Percentiles rank a stretch among this genome's conserved stretches.
Evolutionary conservation across 2,329 filamentous ascomycete genomes (phyloP).

Genomic region (Alternaria arborescens): DNA sequence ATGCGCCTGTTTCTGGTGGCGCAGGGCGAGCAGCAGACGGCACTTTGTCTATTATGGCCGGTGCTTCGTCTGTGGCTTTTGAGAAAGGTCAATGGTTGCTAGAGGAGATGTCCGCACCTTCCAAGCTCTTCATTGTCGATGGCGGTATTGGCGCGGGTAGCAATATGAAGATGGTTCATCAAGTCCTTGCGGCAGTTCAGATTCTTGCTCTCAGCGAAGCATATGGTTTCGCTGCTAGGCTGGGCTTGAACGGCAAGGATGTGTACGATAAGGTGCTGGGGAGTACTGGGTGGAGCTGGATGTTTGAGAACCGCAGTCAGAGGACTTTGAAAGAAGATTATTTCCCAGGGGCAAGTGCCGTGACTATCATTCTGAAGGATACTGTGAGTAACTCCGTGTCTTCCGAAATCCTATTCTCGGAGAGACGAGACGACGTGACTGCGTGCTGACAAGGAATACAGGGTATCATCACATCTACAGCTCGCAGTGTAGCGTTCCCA

Average conservation of each 20-base stretch:
- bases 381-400: slow-evolving; percentile 35
- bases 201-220: slow-evolving; percentile 65
- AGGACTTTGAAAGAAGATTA: slow-evolving; percentile 63
- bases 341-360: slow-evolving; percentile 54
- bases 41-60: slow-evolving; percentile 79
- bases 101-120: slow-evolving; percentile 67
- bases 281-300: slow-evolving; percentile 59
- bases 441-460: slow-evolving; percentile 29
- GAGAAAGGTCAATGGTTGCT: slow-evolving; percentile 67
- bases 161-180: slow-evolving; percentile 67
- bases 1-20: slow-evolving; percentile 77
- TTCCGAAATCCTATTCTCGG: neutral
- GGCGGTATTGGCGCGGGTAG: slow-evolving; percentile 63
- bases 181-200: slow-evolving; percentile 67
- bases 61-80: slow-evolving; percentile 65
- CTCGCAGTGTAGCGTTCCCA: slow-evolving; percentile 65
- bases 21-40: slow-evolving; percentile 73
- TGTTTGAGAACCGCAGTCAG: slow-evolving; percentile 65
- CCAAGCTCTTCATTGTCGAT: slow-evolving; percentile 66
- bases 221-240: slow-evolving; percentile 63
- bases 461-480: slow-evolving; percentile 73
- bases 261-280: slow-evolving; percentile 60
- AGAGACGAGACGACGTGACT: neutral
- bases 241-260: slow-evolving; percentile 61
- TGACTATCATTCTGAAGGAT: slow-evolving; percentile 60